phyloP scores from a whole-genome alignment of 2,329 filamentous ascomycete species.

The Akanthomyces lecanii region DNA sequence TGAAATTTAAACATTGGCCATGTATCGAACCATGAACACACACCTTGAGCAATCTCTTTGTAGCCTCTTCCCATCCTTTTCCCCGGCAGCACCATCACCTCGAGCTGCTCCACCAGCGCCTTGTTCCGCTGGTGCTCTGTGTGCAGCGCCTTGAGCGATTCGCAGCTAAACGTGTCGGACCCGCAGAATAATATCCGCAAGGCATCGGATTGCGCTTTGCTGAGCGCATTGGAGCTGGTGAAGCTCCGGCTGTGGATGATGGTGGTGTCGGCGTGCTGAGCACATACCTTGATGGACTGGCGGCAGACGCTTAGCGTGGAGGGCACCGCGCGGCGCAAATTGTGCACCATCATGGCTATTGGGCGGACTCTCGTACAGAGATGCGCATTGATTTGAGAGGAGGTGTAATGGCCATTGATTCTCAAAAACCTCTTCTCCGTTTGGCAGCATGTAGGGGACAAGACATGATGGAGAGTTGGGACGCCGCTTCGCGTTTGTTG shows the following conservation, averaged over 20 bases:
- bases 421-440: not conserved
- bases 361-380: not conserved
- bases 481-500: conserved; percentile 25
- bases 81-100: conserved; percentile 77
- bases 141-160: conserved; percentile 66
- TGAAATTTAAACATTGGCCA: too few relatives aligned
- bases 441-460: not conserved
- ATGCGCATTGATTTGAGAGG: not conserved
- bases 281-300: not conserved
- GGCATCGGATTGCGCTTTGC: conserved; percentile 44
- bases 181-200: conserved; percentile 90
- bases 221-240: conserved; percentile 18
- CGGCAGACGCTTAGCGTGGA: not conserved
- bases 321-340: not conserved
- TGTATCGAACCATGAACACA: conserved; percentile 24
- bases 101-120: conserved; percentile 65
- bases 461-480: not conserved
- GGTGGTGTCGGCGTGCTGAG: not conserved
- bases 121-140: conserved; percentile 49
- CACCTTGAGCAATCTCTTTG: conserved; percentile 64
- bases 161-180: conserved; percentile 84
- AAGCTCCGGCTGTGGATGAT: conserved; percentile 17
- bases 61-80: conserved; percentile 74
- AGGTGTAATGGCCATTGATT: not conserved
- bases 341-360: not conserved